Evolutionary conservation across 768 basidiomycete genomes (phyloP).

Genomic region (Mycena sanguinolenta): DNA sequence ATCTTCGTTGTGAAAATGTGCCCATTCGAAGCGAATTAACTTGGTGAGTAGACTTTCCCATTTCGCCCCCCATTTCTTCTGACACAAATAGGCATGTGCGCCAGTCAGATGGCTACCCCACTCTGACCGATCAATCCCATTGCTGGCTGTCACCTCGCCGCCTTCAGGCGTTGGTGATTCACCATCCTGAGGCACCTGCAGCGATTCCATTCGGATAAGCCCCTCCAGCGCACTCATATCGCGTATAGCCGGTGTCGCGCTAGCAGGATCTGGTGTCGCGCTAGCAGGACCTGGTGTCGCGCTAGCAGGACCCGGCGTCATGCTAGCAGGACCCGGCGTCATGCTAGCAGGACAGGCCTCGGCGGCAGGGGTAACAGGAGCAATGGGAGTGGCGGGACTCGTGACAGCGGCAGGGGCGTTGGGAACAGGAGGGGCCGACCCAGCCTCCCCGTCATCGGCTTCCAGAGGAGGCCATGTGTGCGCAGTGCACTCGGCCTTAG

Average conservation of each 20-base stretch:
- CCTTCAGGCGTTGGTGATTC: neutral
- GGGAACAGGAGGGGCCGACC: neutral
- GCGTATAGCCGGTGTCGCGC: neutral
- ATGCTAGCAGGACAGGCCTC: no score
- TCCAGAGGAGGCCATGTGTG: neutral
- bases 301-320: no score
- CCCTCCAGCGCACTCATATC: no score
- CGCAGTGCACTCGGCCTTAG: neutral
- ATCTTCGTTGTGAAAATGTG: no score
- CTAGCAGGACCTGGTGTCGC: no score
- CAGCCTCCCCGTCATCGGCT: neutral
- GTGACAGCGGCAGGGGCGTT: no score
- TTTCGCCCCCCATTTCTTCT: constrained; percentile 1
- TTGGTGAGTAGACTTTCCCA: neutral
- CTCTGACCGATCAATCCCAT: neutral
- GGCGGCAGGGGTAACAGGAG: no score
- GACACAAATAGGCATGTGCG: neutral
- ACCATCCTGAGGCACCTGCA: no score
- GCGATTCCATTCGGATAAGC: neutral
- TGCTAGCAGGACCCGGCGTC: no score
- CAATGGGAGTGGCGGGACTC: neutral
- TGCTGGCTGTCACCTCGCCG: rapidly evolving
- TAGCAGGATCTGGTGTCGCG: neutral
- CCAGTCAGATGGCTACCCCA: neutral
- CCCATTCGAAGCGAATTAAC: neutral